Evolutionary conservation across 2,329 filamentous ascomycete species (phyloP), one percentile per base, ranked within the genome.

Genomic region (Endocalyx cinctus): DNA sequence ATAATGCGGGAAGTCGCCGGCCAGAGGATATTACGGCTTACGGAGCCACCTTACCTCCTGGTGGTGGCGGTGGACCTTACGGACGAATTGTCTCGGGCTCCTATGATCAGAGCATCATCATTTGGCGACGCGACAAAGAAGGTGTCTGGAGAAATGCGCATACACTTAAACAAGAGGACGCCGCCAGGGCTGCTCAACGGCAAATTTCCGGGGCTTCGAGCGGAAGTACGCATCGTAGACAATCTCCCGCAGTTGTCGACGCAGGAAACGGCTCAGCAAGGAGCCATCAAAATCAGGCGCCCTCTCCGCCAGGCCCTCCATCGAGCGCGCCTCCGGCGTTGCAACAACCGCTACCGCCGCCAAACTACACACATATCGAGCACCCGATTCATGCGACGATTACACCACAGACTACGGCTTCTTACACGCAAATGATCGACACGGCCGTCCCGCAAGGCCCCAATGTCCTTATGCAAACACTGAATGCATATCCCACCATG

Each of bases 31-130:
- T 94, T 27, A 79, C 79, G 35, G 84, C 86, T 0, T 79, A 86
- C 31, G 89, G 89, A 1, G 87, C 89, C 12, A 92, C 86, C 54
- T 70, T 97, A 3, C 90, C 90, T 2, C 89, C 90, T 0, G 90
- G 90, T 10, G 89, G 90, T 16, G 90, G 90, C 25, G 88, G 90
- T 17, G 87, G 87, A 51, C 81, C 74, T 46, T 96, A 90, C 67
- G 87, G 84, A 8, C 82, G 89, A n/a, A 98, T 98, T 38, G 87
- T 98, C 4, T 96, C 89, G 6, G 92, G 92, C 3, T 95, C 88
- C 1, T 98, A 98, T 48, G 92, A 98, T 48, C 87, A 95, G 63
- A 89, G 81, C 10, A 87, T 98, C 47, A 89, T 96, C 45, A 86
- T 98, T 36, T 98, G 92, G 92, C 83, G 85, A 47, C 82, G 87